These are phyloP conservation scores for Cladophialophora exuberans DNA, from an alignment of 2,329 filamentous ascomycete genomes.

Conservation along the genomic window DNA sequence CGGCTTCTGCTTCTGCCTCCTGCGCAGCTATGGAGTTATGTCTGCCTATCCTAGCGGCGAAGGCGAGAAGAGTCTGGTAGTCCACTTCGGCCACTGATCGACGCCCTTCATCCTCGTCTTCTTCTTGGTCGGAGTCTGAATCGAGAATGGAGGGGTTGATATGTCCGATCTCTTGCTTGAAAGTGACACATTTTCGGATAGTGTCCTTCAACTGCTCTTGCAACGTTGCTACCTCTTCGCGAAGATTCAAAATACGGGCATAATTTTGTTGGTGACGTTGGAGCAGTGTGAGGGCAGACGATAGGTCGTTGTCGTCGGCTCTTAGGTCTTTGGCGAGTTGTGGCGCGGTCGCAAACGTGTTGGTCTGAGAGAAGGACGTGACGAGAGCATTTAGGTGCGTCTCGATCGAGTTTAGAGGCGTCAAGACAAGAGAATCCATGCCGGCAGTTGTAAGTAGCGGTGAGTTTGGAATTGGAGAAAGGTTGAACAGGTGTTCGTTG, in stretches of 20 bases:
- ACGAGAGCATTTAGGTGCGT: conserved; percentile 47
- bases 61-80: conserved; percentile 48
- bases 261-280: conserved; percentile 51
- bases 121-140: conserved; percentile 27
- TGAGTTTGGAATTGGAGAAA: background rate
- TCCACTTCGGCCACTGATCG: conserved; percentile 41
- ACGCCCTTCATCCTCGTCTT: conserved; percentile 36
- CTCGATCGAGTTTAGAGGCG: conserved; percentile 46
- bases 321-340: conserved; percentile 45
- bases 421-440: conserved; percentile 47
- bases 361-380: conserved; percentile 46
- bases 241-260: conserved; percentile 44
- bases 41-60: conserved; percentile 51
- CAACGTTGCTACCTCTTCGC: conserved; percentile 44
- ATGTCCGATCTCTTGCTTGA: conserved; percentile 46
- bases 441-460: conserved; percentile 14
- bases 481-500: conserved; percentile 1
- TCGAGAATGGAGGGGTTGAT: conserved; percentile 37
- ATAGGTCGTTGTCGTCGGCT: conserved; percentile 46
- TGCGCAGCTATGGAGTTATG: conserved; percentile 50
- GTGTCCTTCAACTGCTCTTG: conserved; percentile 47
- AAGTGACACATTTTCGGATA: conserved; percentile 43
- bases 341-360: conserved; percentile 48
- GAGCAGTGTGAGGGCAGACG: conserved; percentile 46
- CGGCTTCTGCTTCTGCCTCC: conserved; percentile 42